Base-by-base conservation (phyloP, 2,329 filamentous ascomycete genomes). In the Ampelomyces quisqualis region DNA sequence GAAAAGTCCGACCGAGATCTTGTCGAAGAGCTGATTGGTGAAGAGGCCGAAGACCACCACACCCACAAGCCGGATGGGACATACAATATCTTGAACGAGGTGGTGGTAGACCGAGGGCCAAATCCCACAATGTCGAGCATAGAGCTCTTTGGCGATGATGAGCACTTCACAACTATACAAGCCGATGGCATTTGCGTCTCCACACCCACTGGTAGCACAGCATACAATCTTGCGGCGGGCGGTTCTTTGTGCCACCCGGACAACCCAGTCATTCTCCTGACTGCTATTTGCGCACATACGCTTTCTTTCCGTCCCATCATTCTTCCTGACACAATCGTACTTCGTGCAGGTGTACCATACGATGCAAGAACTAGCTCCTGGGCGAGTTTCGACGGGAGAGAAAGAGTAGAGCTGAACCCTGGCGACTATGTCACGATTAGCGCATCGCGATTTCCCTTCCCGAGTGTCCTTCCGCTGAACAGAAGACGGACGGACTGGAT, bases 331-430 rank as follows among this genome's bases (percentile, higher is more conserved):
- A 96, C 91, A 0, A 95, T 97, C 48, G 91, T 97, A 1, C 75
- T 98, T 45, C 82, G 93, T 24, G 79, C 95, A 13, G 93, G 91
- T 8, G 90, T 97, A n/a, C 93, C 93, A 0, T 97, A 95, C 66
- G 85, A 94, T 67, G 88, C 90, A 7, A 78, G 93, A 34, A 90
- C 89, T 4, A 86, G 82, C 55, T 90, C 86, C 27, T 98, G 93
- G 91, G 93, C 90, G n/a, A 95, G 89, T 68, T 98, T 98, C 65
- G 93, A 98, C 68, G 93, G 93, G 2, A 80, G 90, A 47, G 89
- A 96, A 73, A 45, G 69, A 38, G 72, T 88, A n/a, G 87, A 93
- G 71, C 75, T 93, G 24, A 67, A 72, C 34, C 85, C 86, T 0
- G 88, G 88, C 11, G 88, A 93, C 69, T 93, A 93, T 64, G 86